These are phyloP conservation scores for Yarrowia yakushimensis DNA, from an alignment of 805 yeast genomes.

Conservation along the genomic window DNA sequence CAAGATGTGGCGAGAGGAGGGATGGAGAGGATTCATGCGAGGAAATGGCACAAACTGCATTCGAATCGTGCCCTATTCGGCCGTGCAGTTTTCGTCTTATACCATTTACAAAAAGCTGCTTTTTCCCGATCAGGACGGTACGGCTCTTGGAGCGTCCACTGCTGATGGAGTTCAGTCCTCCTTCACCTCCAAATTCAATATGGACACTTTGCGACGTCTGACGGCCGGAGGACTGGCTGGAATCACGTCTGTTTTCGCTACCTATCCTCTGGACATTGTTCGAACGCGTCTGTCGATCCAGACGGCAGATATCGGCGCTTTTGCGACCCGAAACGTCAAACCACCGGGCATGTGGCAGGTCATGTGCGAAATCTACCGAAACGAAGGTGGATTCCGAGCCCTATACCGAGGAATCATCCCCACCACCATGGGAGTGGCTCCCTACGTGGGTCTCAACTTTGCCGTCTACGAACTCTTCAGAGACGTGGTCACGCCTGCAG, in stretches of 20 bases:
- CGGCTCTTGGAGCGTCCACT: conserved; percentile 29
- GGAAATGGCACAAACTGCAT: conserved; percentile 91
- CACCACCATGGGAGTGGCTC: conserved; percentile 93
- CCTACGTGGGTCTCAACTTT: conserved; percentile 90
- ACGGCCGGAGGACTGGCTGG: conserved; percentile 82
- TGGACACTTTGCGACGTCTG: conserved; percentile 58
- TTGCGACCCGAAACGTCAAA: conserved; percentile 2
- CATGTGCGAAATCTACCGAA: conserved; percentile 53
- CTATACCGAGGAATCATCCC: conserved; percentile 84
- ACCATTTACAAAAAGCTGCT: conserved; percentile 53
- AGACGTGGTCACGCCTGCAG: conserved; percentile 47
- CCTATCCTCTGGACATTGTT: conserved; percentile 89
- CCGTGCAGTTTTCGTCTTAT: conserved; percentile 87
- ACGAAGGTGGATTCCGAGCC: conserved; percentile 79
- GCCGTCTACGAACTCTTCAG: conserved; percentile 81
- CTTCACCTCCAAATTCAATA: conserved; percentile 23
- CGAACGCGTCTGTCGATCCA: conserved; percentile 86
- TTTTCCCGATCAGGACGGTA: conserved; percentile 34
- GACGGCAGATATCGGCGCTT: conserved; percentile 57
- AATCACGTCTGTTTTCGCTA: conserved; percentile 67
- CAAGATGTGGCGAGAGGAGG: conserved; percentile 85
- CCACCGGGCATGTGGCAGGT: conserved; percentile 73
- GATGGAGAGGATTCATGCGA: conserved; percentile 82
- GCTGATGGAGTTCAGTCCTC: conserved; percentile 1
- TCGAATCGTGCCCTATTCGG: conserved; percentile 88